Evolutionary conservation across 768 basidiomycete species (phyloP).

Genomic region (Boletus sp.): DNA sequence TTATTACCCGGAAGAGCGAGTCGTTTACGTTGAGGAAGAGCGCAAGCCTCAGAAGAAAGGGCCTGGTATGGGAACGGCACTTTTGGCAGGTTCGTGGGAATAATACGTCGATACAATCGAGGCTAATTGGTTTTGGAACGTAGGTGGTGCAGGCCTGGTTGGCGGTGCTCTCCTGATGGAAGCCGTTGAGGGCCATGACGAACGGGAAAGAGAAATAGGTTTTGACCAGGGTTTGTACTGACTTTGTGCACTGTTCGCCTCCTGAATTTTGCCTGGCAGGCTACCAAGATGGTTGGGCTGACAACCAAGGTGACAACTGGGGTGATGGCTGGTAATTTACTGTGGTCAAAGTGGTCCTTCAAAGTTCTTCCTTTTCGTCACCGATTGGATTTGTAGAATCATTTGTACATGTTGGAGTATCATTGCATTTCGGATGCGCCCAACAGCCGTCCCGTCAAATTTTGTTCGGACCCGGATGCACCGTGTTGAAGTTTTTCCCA

Average conservation of each 20-base stretch:
- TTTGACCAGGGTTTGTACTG: constrained; percentile 35
- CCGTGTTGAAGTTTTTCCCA: background rate
- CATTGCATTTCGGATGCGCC: background rate
- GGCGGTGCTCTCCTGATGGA: constrained; percentile 57
- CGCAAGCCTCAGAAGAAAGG: constrained; percentile 44
- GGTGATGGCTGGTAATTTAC: constrained; percentile 10
- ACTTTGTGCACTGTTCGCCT: constrained; percentile 3
- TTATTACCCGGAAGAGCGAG: constrained; percentile 33
- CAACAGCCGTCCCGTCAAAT: too few species aligned
- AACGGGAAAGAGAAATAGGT: constrained; percentile 29
- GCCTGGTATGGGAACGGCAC: constrained; percentile 47
- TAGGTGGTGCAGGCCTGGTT: constrained; percentile 64
- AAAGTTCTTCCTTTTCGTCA: background rate
- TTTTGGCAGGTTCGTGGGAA: constrained; percentile 42
- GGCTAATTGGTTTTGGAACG: constrained; percentile 1
- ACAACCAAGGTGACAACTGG: constrained; percentile 2
- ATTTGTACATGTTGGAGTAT: constrained; percentile 4
- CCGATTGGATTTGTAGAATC: constrained; percentile 18
- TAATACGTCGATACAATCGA: background rate
- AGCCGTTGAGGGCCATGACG: constrained; percentile 46
- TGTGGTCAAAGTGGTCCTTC: background rate
- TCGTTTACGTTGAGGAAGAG: constrained; percentile 38
- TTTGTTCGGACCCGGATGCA: background rate
- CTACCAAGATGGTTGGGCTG: constrained; percentile 26
- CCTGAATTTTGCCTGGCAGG: constrained; percentile 25